Conservation (phyloP, 2,329 filamentous ascomycete genomes). For the Diaporthe caulivora region DNA sequence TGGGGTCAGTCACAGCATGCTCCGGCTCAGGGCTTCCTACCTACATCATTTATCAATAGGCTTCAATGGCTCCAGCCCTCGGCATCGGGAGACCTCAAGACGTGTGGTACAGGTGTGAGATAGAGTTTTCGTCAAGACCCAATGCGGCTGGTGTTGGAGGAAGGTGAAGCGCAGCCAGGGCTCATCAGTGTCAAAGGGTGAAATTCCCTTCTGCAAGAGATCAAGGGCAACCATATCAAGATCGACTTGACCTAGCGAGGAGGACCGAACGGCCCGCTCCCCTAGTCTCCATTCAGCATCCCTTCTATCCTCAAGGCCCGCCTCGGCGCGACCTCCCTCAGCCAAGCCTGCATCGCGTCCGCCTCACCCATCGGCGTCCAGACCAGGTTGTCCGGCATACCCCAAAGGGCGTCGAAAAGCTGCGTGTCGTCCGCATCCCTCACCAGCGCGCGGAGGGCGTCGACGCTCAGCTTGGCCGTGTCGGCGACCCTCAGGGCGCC, state of each 20-base stretch:
- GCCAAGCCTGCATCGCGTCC: constrained; percentile 59
- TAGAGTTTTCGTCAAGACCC: background rate
- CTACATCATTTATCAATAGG: too few relatives aligned
- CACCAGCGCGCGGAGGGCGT: constrained; percentile 54
- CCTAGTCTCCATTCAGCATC: constrained; percentile 13
- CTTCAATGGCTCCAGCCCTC: background rate
- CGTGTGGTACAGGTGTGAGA: background rate
- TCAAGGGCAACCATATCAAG: background rate
- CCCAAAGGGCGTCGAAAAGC: constrained; percentile 54
- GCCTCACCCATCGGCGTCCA: constrained; percentile 65
- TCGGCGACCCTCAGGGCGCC: constrained; percentile 59
- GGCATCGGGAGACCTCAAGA: background rate
- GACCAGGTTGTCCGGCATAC: constrained; percentile 54
- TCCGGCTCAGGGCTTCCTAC: background rate
- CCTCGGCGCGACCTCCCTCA: constrained; percentile 54
- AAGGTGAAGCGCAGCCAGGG: background rate
- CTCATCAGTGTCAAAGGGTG: too few relatives aligned
- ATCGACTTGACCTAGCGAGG: background rate
- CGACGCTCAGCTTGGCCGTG: constrained; percentile 47
- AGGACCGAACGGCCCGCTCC: background rate
- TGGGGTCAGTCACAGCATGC: background rate
- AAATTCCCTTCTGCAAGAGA: background rate
- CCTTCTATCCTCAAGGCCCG: constrained; percentile 42
- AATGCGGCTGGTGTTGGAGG: background rate
- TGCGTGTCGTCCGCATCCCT: constrained; percentile 56